Percentiles rank a stretch among this genome's conserved stretches.
phyloP scores from a whole-genome alignment of 352 stramenopile genomes.

The Phytophthora kernoviae region DNA sequence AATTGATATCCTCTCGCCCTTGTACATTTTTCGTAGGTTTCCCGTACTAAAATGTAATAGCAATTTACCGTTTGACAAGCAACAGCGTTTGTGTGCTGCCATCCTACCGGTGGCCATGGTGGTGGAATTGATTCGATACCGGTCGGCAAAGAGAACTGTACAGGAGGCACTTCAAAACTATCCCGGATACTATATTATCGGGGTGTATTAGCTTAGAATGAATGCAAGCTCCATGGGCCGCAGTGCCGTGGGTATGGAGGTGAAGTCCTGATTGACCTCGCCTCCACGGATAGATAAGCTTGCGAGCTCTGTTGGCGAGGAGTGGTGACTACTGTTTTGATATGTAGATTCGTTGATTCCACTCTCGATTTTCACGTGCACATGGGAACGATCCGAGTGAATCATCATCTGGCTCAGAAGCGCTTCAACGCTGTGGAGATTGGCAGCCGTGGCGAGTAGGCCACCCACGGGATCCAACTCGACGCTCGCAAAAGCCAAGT shows the following conservation, averaged over 20 bases:
- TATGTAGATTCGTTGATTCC: slow-evolving; percentile 4
- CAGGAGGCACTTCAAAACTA: slow-evolving; percentile 19
- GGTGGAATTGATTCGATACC: too few relatives aligned
- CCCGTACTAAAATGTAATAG: not conserved
- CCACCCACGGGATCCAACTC: slow-evolving; percentile 29
- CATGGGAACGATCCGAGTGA: slow-evolving; percentile 3
- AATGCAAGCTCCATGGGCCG: slow-evolving; percentile 36
- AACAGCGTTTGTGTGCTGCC: too few relatives aligned
- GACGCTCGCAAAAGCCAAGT: slow-evolving; percentile 33
- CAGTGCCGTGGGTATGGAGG: slow-evolving; percentile 4
- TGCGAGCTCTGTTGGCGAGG: slow-evolving; percentile 2
- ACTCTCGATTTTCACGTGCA: slow-evolving; percentile 9
- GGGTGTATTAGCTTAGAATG: slow-evolving; percentile 32
- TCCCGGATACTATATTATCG: slow-evolving; percentile 6
- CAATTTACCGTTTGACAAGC: not conserved
- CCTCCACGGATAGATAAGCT: slow-evolving; percentile 6
- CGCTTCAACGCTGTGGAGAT: slow-evolving; percentile 27
- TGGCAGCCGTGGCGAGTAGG: slow-evolving; percentile 19
- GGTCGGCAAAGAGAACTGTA: too few relatives aligned
- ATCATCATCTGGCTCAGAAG: slow-evolving; percentile 21
- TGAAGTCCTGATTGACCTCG: slow-evolving; percentile 5
- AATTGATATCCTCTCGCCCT: slow-evolving; percentile 1
- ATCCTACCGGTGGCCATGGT: too few relatives aligned
- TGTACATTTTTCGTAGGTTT: slow-evolving; percentile 28
- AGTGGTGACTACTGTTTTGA: slow-evolving; percentile 12